phyloP scores from a whole-genome alignment of 805 yeast species.

The Clavispora fructus region DNA sequence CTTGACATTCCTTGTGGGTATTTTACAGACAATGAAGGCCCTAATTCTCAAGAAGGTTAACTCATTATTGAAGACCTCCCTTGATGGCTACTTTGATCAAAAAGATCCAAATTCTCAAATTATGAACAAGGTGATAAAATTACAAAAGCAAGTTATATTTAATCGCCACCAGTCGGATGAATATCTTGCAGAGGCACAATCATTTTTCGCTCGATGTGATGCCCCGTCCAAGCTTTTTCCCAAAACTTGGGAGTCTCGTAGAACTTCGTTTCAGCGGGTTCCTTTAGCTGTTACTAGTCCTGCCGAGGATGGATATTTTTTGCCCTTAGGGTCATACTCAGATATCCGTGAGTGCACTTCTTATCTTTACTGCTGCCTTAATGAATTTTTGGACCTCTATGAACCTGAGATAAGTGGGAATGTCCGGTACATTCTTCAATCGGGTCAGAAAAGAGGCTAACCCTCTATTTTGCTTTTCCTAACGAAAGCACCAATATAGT shows the following conservation, averaged over 20 bases:
- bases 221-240: conserved; percentile 27
- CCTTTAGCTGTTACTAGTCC: conserved; percentile 12
- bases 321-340: conserved; percentile 36
- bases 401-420: conserved; percentile 10
- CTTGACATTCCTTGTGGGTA: conserved; percentile 17
- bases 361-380: conserved; percentile 23
- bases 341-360: conserved; percentile 28
- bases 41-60: conserved; percentile 29
- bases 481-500: not conserved
- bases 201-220: conserved; percentile 20
- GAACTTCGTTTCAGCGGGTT: not conserved
- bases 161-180: conserved; percentile 20
- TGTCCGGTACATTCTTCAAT: conserved; percentile 9
- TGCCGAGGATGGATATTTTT: conserved; percentile 20
- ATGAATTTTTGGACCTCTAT: conserved; percentile 26
- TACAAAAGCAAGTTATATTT: conserved; percentile 22
- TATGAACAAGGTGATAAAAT: conserved; percentile 20
- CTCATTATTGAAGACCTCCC: not conserved
- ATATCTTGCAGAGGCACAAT: conserved; percentile 23
- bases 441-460: conserved; percentile 3
- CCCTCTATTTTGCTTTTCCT: not conserved
- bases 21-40: conserved; percentile 26
- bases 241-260: conserved; percentile 23
- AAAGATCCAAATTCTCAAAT: conserved; percentile 11
- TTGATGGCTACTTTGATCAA: not conserved